Evolutionary conservation across 2,329 filamentous ascomycete genomes (phyloP).

Genomic region (Hymenoscyphus fraxineus): DNA sequence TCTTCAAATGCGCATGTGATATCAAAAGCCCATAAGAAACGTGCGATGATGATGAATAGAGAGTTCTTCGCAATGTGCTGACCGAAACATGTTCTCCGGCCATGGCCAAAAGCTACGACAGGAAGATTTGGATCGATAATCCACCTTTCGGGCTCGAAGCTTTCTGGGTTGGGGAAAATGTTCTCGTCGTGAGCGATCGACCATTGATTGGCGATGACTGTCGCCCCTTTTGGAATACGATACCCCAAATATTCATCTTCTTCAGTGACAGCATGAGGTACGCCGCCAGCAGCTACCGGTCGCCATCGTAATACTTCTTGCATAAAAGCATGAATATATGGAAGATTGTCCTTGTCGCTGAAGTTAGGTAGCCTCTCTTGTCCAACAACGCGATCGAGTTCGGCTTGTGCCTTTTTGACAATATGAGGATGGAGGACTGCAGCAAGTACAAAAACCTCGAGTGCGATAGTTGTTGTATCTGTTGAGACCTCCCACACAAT

Average conservation of each 20-base stretch:
- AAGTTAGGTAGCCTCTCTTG: constrained; percentile 43
- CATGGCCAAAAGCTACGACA: constrained; percentile 32
- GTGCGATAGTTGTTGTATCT: constrained; percentile 10
- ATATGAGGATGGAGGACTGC: constrained; percentile 35
- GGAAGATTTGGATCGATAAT: constrained; percentile 33
- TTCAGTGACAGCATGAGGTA: constrained; percentile 50
- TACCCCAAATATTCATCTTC: constrained; percentile 55
- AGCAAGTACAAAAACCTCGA: constrained; percentile 41
- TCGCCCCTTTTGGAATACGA: constrained; percentile 30
- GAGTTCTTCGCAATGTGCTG: constrained; percentile 37
- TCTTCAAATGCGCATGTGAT: constrained; percentile 9
- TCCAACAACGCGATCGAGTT: constrained; percentile 47
- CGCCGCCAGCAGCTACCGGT: constrained; percentile 33
- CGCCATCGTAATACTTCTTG: constrained; percentile 40
- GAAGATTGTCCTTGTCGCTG: constrained; percentile 38
- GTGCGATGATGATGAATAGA: constrained; percentile 33
- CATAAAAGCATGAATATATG: constrained; percentile 41
- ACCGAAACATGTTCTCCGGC: constrained; percentile 37
- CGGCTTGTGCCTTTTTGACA: constrained; percentile 44
- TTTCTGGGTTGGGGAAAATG: constrained; percentile 28
- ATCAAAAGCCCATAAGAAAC: constrained; percentile 34
- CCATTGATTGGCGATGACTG: constrained; percentile 14
- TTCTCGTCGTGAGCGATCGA: constrained; percentile 8
- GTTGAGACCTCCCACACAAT: constrained; percentile 13
- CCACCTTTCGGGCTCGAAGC: constrained; percentile 33